Evolutionary conservation across 345 rosid genomes (phyloP).

Genomic region (Eutrema yunnanense): DNA sequence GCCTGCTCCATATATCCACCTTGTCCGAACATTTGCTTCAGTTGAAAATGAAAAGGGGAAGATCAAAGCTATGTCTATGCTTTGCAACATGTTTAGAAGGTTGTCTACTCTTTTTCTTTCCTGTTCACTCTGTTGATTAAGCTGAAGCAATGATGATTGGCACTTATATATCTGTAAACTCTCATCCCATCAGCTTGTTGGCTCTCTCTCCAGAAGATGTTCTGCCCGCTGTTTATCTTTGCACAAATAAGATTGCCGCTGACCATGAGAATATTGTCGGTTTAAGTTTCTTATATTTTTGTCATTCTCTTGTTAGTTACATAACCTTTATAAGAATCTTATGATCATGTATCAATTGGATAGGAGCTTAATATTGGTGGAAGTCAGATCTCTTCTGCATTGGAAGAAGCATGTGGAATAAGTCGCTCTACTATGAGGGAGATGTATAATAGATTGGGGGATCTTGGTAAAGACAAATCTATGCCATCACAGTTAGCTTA

Average conservation of each 20-base stretch:
- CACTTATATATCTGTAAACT: slow-evolving; percentile 5
- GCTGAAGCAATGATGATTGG: slow-evolving; percentile 8
- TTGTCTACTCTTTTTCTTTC: slow-evolving; percentile 2
- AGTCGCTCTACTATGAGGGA: slow-evolving; percentile 61
- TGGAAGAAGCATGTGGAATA: slow-evolving; percentile 89
- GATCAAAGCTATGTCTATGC: slow-evolving; percentile 77
- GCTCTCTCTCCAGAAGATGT: slow-evolving; percentile 86
- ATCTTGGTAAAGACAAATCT: slow-evolving; percentile 56
- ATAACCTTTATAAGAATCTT: not conserved
- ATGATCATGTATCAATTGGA: slow-evolving; percentile 17
- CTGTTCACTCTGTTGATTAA: not conserved
- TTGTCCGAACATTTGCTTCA: slow-evolving; percentile 75
- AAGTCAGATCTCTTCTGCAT: slow-evolving; percentile 65
- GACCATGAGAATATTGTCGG: slow-evolving; percentile 76
- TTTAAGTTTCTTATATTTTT: slow-evolving; percentile 12
- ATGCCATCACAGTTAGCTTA: not conserved
- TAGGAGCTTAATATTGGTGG: slow-evolving; percentile 89
- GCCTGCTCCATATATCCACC: slow-evolving; percentile 80
- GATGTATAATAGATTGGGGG: slow-evolving; percentile 72
- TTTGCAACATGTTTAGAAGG: slow-evolving; percentile 98
- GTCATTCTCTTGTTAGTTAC: not conserved
- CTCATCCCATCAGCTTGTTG: slow-evolving; percentile 52
- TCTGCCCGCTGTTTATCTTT: slow-evolving; percentile 73
- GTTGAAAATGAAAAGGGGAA: slow-evolving; percentile 80
- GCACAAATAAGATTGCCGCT: slow-evolving; percentile 83